Conservation (phyloP, 148 eudicot genomes). For the Cornus suecica region DNA sequence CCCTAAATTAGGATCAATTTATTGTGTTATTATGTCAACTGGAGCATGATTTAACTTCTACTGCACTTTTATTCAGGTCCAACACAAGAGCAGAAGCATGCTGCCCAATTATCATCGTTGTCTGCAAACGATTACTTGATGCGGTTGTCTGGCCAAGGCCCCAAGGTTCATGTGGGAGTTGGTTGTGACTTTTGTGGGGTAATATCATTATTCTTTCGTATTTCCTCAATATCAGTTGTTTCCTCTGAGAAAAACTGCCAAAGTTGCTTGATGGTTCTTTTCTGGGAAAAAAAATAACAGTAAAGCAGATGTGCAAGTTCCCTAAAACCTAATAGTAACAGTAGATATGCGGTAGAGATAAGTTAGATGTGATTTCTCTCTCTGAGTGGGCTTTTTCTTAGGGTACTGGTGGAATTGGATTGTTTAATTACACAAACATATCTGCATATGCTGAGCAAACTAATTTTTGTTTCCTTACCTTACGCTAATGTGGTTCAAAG, state of each 20-base stretch:
- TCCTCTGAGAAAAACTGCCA: neutral
- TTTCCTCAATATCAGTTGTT: neutral
- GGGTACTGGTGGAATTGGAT: too few relatives aligned
- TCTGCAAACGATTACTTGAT: constrained; percentile 12
- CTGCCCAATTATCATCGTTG: constrained; percentile 3
- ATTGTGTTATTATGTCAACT: neutral
- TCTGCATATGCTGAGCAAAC: neutral
- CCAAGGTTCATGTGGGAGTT: constrained; percentile 37
- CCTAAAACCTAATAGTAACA: neutral
- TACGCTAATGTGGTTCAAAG: neutral
- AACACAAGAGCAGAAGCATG: constrained; percentile 14
- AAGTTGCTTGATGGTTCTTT: neutral
- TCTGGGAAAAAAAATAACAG: neutral
- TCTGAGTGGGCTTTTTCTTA: neutral
- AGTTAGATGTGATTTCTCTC: neutral
- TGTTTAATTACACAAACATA: neutral
- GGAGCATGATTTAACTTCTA: neutral
- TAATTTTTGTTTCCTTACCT: neutral
- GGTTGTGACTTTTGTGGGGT: constrained; percentile 88
- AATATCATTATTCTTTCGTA: neutral
- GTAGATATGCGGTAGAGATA: too few relatives aligned
- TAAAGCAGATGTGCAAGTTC: neutral
- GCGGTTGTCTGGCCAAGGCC: constrained; percentile 36
- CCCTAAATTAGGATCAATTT: neutral
- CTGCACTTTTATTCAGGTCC: constrained; percentile 23